Percentiles rank a stretch among this genome's conserved stretches.
These are phyloP conservation scores for Cercophora newfieldiana DNA, from an alignment of 495 filamentous ascomycete genomes.

Conservation along the genomic window DNA sequence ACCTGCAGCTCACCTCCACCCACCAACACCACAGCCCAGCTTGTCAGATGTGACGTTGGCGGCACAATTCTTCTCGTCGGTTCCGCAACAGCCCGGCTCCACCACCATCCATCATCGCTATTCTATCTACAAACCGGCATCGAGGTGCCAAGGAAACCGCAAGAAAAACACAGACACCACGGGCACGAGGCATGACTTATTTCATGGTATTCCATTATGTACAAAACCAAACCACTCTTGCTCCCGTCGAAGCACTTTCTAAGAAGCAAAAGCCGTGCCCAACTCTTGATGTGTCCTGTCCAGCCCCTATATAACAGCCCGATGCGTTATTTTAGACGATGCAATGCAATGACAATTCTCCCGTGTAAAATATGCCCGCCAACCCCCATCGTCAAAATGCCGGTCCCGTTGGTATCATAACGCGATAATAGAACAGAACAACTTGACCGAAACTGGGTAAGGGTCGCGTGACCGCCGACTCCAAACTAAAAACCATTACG, in stretches of 20 bases:
- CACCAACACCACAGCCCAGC: slow-evolving; percentile 9
- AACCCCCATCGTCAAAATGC: background rate
- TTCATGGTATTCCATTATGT: slow-evolving; percentile 7
- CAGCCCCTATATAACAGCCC: slow-evolving; percentile 7
- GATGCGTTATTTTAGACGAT: slow-evolving; percentile 10
- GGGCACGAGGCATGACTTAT: background rate
- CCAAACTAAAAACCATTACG: background rate
- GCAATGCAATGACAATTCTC: slow-evolving; percentile 2
- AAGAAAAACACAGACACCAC: background rate
- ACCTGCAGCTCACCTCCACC: slow-evolving; percentile 11
- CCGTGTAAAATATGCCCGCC: background rate
- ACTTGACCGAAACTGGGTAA: background rate
- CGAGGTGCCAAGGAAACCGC: background rate
- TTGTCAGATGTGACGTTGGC: slow-evolving; percentile 17
- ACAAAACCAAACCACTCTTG: slow-evolving; percentile 21
- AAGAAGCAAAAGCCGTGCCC: slow-evolving; percentile 27
- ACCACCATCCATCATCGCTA: background rate
- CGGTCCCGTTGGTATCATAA: slow-evolving; percentile 18
- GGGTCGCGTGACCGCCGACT: background rate
- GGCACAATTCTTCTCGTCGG: slow-evolving; percentile 1
- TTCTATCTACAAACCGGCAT: no score
- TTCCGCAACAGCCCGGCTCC: background rate
- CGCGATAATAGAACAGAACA: background rate
- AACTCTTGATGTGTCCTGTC: slow-evolving; percentile 8
- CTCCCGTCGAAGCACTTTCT: slow-evolving; percentile 33